phyloP scores from a whole-genome alignment of 192 early-diverging fungal species.

The Linnemannia elongata region DNA sequence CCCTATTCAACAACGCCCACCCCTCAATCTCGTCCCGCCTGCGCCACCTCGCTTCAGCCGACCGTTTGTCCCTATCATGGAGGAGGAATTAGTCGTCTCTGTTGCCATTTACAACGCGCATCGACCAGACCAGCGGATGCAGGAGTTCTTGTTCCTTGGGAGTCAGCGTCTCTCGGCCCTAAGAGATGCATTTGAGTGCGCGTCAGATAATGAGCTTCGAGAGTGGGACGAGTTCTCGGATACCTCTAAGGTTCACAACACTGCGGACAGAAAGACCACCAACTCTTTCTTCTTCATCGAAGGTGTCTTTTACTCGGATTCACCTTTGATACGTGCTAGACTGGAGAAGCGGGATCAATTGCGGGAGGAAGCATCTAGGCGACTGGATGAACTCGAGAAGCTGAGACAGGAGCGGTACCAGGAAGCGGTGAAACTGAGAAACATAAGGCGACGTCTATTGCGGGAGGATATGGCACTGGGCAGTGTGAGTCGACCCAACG shows the following conservation, averaged over 20 bases:
- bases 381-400: background rate
- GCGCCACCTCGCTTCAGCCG: background rate
- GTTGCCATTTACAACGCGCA: constrained; percentile 75
- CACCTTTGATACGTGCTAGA: constrained; percentile 65
- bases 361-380: constrained; percentile 1
- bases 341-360: constrained; percentile 30
- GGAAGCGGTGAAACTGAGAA: constrained; percentile 4
- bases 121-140: constrained; percentile 64
- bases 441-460: background rate
- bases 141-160: constrained; percentile 78
- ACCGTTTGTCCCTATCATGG: constrained; percentile 12
- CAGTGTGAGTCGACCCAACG: background rate
- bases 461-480: background rate
- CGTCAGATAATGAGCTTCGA: constrained; percentile 72
- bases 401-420: background rate
- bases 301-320: constrained; percentile 80
- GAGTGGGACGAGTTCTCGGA: constrained; percentile 32
- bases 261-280: constrained; percentile 65
- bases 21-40: constrained; percentile 26
- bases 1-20: constrained; percentile 18
- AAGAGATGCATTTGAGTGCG: constrained; percentile 79
- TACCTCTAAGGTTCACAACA: constrained; percentile 58
- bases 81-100: constrained; percentile 64
- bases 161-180: constrained; percentile 75
- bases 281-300: constrained; percentile 86